phyloP scores from a whole-genome alignment of 352 stramenopile species.

The Pythium sukuiense region DNA sequence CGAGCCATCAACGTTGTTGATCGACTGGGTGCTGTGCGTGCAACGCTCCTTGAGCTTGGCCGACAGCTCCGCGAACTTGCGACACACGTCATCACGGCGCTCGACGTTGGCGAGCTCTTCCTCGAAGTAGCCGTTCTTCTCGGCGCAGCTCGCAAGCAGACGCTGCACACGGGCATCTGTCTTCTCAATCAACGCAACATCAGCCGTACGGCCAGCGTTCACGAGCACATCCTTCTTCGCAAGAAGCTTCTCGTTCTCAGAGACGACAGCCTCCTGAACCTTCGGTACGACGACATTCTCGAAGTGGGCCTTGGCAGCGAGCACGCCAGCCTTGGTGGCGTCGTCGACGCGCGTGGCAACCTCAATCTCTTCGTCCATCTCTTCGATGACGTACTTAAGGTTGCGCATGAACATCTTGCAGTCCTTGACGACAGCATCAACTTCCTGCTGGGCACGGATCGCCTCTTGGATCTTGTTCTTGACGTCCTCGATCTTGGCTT shows the following conservation, averaged over 20 bases:
- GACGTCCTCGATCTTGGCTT: slow-evolving; percentile 62
- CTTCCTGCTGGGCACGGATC: slow-evolving; percentile 59
- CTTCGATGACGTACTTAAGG: slow-evolving; percentile 87
- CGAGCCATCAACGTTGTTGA: slow-evolving; percentile 76
- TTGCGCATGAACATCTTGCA: slow-evolving; percentile 84
- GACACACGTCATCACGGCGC: slow-evolving; percentile 74
- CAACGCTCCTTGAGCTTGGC: slow-evolving; percentile 78
- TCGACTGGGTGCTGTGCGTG: slow-evolving; percentile 65
- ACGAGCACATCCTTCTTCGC: slow-evolving; percentile 76
- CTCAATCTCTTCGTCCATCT: slow-evolving; percentile 88
- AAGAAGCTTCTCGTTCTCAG: slow-evolving; percentile 80
- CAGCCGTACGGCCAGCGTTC: slow-evolving; percentile 49
- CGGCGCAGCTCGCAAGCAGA: slow-evolving; percentile 62
- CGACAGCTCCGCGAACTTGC: slow-evolving; percentile 75
- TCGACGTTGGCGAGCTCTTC: slow-evolving; percentile 73
- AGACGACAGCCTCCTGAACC: slow-evolving; percentile 65
- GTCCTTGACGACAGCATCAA: slow-evolving; percentile 86
- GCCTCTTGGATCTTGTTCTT: slow-evolving; percentile 58
- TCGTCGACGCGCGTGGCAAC: slow-evolving; percentile 71
- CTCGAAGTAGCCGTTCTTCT: slow-evolving; percentile 78
- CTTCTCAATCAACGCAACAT: slow-evolving; percentile 77
- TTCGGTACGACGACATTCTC: slow-evolving; percentile 71
- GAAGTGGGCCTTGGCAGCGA: slow-evolving; percentile 69
- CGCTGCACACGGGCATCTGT: slow-evolving; percentile 65
- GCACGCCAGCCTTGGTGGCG: slow-evolving; percentile 63